Evolutionary conservation across 2,329 filamentous ascomycete species (phyloP).

Genomic region (Phialophora macrospora): DNA sequence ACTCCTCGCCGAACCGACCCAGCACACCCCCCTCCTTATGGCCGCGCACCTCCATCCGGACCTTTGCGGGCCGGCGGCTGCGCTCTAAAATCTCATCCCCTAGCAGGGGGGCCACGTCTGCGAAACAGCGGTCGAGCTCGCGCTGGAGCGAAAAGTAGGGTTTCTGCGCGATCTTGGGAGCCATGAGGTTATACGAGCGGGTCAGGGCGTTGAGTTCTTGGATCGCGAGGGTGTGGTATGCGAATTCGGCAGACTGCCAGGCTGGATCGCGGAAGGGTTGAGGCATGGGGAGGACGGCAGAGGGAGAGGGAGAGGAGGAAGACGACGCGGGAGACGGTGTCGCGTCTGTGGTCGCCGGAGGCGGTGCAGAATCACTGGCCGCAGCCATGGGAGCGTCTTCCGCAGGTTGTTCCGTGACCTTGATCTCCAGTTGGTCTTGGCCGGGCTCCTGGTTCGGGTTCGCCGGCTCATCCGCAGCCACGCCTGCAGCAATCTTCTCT

Average conservation of each 20-base stretch:
- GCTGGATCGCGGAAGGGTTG: conserved; percentile 75
- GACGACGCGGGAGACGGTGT: conserved; percentile 3
- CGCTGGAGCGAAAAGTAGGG: conserved; percentile 85
- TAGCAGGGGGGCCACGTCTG: conserved; percentile 80
- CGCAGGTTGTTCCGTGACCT: conserved; percentile 40
- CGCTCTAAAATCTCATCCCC: conserved; percentile 73
- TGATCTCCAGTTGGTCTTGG: conserved; percentile 34
- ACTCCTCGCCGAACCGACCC: conserved; percentile 61
- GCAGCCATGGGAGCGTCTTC: conserved; percentile 7
- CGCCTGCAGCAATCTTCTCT: conserved; percentile 40
- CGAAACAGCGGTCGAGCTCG: conserved; percentile 80
- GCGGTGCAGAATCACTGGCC: not conserved
- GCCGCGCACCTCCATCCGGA: conserved; percentile 48
- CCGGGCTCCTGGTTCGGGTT: not conserved
- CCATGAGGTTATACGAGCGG: conserved; percentile 92
- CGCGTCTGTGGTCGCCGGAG: not conserved
- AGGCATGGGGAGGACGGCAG: conserved; percentile 47
- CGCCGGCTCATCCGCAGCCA: conserved; percentile 9
- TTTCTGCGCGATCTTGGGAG: conserved; percentile 88
- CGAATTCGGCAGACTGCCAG: conserved; percentile 74
- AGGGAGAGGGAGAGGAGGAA: conserved; percentile 14
- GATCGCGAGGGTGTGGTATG: conserved; percentile 78
- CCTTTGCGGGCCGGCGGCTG: conserved; percentile 57
- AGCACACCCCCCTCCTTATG: conserved; percentile 61
- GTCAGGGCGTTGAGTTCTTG: conserved; percentile 77